Base-by-base conservation (phyloP, 176 grass and related monocot species). In the Chrysopogon serrulatus region DNA sequence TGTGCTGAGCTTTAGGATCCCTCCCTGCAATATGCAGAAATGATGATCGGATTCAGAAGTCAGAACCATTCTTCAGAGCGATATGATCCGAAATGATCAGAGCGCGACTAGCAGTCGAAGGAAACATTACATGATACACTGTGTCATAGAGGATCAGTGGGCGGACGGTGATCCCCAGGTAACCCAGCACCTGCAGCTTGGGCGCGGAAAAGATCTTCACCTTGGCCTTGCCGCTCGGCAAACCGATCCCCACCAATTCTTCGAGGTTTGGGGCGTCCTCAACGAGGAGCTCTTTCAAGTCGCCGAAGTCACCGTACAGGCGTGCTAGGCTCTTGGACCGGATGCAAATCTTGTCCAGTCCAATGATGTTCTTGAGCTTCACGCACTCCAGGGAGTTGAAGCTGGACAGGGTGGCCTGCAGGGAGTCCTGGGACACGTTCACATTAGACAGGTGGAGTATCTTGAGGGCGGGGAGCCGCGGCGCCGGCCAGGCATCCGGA, bases 191-290 rank as follows among this genome's bases (percentile, higher is more conserved):
- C 77, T 81, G 39, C 51, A 90, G 71, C 78, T 82, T 85, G 10
- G 88, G 83, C 32, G 88, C 88, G 4, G 1, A 71, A 28, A 86
- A 5, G 35, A 90, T 82, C 65, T 82, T 86, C 40, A 90, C 19
- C n/a, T 76, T 54, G 3, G 42, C 64, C 19, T 48, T 26, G 42
- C 42, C 41, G 15, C 44, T 32, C 5, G 82, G 63, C 53, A 85
- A 15, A 33, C 65, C 39, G 53, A 86, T 77, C 17, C 83, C 88
- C 28, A 90, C 64, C 83, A 90, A 33, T 43, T 82, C 70, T 71
- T 90, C 33, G 17, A 90, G 88, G 64, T 63, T 90, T 3, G 83
- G 88, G 5, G 88, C 71, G 35, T 90, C 83, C 64, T 90, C 78
- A 8, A 90, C 53, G 15, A 90, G 34, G 33, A 90, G 51, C 71